These are phyloP conservation scores for Exophiala dermatitidis DNA, from an alignment of 2,329 filamentous ascomycete species.

Conservation along the genomic window DNA sequence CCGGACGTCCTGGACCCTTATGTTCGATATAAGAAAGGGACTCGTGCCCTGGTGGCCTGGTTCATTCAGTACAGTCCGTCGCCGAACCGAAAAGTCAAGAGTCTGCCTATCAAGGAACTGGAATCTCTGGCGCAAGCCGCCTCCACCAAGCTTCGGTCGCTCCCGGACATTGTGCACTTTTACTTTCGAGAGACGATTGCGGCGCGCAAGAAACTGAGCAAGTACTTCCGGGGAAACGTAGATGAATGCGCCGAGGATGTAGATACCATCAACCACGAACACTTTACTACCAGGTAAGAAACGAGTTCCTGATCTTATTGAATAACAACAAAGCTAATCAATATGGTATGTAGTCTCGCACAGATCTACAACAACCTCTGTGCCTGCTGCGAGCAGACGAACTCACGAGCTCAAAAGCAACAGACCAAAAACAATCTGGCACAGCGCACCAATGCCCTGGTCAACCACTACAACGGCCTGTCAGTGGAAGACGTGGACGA, in stretches of 20 bases:
- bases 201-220: slow-evolving; percentile 28
- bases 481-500: slow-evolving; percentile 10
- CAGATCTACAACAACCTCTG: slow-evolving; percentile 28
- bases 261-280: slow-evolving; percentile 29
- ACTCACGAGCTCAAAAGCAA: slow-evolving; percentile 5
- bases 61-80: slow-evolving; percentile 25
- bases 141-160: slow-evolving; percentile 21
- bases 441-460: neutral
- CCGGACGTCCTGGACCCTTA: slow-evolving; percentile 26
- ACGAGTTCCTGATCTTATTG: neutral
- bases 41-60: slow-evolving; percentile 28
- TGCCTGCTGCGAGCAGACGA: slow-evolving; percentile 22
- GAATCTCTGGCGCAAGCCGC: slow-evolving; percentile 20
- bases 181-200: slow-evolving; percentile 29
- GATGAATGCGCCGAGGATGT: slow-evolving; percentile 17
- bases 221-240: slow-evolving; percentile 24
- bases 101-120: slow-evolving; percentile 28
- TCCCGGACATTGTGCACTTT: slow-evolving; percentile 30
- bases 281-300: slow-evolving; percentile 29
- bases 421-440: neutral
- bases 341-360: slow-evolving; percentile 9
- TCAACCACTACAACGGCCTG: slow-evolving; percentile 22
- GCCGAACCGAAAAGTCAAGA: slow-evolving; percentile 16
- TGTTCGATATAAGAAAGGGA: slow-evolving; percentile 30
- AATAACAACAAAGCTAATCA: neutral